Base-by-base conservation (phyloP, 768 basidiomycete species). In the Xerocomellus intermedius region DNA sequence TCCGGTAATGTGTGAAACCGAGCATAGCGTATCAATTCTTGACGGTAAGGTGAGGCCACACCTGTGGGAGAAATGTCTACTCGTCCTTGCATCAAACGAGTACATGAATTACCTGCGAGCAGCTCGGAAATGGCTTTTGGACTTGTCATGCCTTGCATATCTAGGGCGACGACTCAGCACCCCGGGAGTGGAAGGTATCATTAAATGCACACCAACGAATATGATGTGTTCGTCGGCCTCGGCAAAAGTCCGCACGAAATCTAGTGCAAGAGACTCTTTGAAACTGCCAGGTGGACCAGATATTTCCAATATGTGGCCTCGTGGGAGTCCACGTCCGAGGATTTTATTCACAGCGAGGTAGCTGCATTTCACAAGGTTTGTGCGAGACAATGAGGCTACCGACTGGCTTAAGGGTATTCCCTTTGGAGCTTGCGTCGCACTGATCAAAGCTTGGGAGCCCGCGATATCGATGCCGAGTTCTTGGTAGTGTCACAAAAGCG, bases 251-350 rank as follows among this genome's bases (percentile, higher is more conserved):
- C 70, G 66, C 14, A 78, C 76, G 42, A 88, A 76, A 48, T 78
- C 75, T 14, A 79, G 68, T 9, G 80, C 80, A 8, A 89, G 58
- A 13, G 62, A 64, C 54, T 86, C 85, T 59, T 88, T 91, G 10
- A 81, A 79, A 37, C 81, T 79, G 45, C 89, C 89, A 1, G 89
- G 89, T 42, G 87, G 86, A 0, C 89, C 89, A 30, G 87, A 87
- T 60, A 91, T 73, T 71, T 91, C 89, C 19, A 91, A 74, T 57
- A 89, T 75, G 58, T 80, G 76, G 8, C 86, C 85, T 53, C 75
- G 77, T 50, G 73, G 70, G 42, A 91, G 69, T 16, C 89, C 89
- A 42, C 86, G 86, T 32, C 74, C 79, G 6, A 91, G 76, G 3
- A 90, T 66, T 17, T 71, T 72, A 60, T 91, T 85, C 28, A 88